Evolutionary conservation across 257 asterid species (phyloP), one percentile per base, ranked within the genome.

Genomic region (Agastache rugosa): DNA sequence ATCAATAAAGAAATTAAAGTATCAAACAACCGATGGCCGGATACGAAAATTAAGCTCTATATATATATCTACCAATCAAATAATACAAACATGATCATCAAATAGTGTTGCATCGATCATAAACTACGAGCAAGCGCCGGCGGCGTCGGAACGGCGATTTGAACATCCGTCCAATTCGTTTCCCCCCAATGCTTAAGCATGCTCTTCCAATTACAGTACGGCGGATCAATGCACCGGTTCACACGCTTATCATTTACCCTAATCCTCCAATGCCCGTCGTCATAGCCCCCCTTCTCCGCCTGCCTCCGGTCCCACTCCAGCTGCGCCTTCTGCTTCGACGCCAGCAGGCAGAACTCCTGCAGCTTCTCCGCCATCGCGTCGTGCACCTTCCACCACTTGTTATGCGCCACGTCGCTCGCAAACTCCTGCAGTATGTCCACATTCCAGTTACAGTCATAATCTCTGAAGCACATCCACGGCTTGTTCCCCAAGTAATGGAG

Each of bases 171-270:
- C 91, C 96, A 86, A 67, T 92, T 90, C 14, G 87, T 83, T 71
- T 92, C 91, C 0, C 98, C 97, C 98, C 98, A 92, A 25, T 92
- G 98, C 79, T 66, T 65, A 14, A 92, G 77, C 98, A 92, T 92
- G 29, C 87, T 72, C 77, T 80, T 80, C 98, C 98, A 92, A 14
- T 84, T 39, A 64, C 98, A 85, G 8, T 80, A 90, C 5, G 59
- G 59, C 1, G 89, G 81, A 79, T 92, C 98, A 34, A 91, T 87
- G 76, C 98, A 92, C 79, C 62, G 84, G 78, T 87, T 85, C 45
- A 86, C 39, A 9, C 96, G 83, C 61, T 42, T 41, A 77, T 92
- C 97, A 2, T 63, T 22, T 1, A 90, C 67, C 71, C 34, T 74
- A 2, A 88, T 79, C 78, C 76, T 86, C 97, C 97, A 92, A 73